Evolutionary conservation across 352 stramenopile genomes (phyloP).

Genomic region (Phytophthora sansomeana): DNA sequence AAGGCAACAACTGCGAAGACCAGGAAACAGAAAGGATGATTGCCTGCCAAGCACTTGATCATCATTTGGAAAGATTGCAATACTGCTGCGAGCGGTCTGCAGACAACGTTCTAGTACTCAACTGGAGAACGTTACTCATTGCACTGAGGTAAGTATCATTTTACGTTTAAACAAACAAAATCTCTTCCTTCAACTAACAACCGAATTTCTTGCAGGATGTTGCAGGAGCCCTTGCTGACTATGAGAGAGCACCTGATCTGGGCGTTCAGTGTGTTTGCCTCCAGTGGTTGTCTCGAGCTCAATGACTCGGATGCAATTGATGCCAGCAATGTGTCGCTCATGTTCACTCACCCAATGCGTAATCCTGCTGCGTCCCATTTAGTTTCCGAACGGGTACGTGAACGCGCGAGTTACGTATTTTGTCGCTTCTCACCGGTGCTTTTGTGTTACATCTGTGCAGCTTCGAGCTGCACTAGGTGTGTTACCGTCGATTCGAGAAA

Average conservation of each 20-base stretch:
- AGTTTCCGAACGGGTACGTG: slow-evolving; percentile 59
- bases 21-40: slow-evolving; percentile 13
- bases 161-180: neutral
- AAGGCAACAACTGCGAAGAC: slow-evolving; percentile 17
- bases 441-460: slow-evolving; percentile 21
- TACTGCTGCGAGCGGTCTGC: slow-evolving; percentile 64
- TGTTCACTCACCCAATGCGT: slow-evolving; percentile 62
- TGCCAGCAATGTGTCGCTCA: slow-evolving; percentile 48
- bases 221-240: slow-evolving; percentile 62
- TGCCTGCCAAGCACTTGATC: slow-evolving; percentile 41
- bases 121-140: slow-evolving; percentile 74
- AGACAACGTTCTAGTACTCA: slow-evolving; percentile 62
- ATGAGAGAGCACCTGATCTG: slow-evolving; percentile 65
- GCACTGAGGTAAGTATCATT: slow-evolving; percentile 55
- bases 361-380: slow-evolving; percentile 58
- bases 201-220: slow-evolving; percentile 39
- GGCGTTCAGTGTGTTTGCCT: slow-evolving; percentile 67
- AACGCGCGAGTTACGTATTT: neutral
- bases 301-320: slow-evolving; percentile 41
- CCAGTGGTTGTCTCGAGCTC: slow-evolving; percentile 60
- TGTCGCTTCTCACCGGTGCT: neutral
- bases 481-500: slow-evolving; percentile 35
- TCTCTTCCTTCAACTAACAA: neutral
- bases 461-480: slow-evolving; percentile 59
- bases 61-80: slow-evolving; percentile 68